Percentiles rank a stretch among this genome's conserved stretches.
These are phyloP conservation scores for Setaria italica DNA, from an alignment of 202 grass and related monocot species.

Conservation along the genomic window DNA sequence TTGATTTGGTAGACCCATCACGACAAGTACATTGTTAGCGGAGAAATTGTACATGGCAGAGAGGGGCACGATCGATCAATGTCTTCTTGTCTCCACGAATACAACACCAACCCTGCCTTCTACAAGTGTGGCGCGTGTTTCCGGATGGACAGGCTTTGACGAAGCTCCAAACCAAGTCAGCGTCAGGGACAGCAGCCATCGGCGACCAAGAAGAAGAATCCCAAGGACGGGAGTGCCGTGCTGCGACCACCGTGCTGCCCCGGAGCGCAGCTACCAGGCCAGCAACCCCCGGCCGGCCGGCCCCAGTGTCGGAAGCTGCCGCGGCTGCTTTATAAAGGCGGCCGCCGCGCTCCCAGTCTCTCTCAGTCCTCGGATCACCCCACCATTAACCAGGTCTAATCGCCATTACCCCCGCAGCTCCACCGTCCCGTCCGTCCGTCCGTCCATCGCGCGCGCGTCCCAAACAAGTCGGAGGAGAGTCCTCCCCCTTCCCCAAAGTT, in stretches of 20 bases:
- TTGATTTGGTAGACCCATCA: not conserved
- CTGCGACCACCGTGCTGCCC: not conserved
- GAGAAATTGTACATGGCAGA: not conserved
- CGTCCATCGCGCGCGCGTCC: not conserved
- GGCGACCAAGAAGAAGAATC: too few relatives aligned
- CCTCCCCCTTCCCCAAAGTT: too few relatives aligned
- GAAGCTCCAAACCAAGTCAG: too few relatives aligned
- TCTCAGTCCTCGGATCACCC: not conserved
- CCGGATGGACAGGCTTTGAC: too few relatives aligned
- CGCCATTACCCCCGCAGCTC: not conserved
- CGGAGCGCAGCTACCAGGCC: not conserved
- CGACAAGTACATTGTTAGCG: not conserved
- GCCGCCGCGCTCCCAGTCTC: not conserved
- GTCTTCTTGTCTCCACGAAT: not conserved
- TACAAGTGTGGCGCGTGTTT: not conserved
- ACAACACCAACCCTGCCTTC: conserved; percentile 23
- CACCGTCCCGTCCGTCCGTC: not conserved
- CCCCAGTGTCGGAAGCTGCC: not conserved
- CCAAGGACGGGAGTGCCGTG: too few relatives aligned
- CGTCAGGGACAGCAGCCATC: too few relatives aligned
- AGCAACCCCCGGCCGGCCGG: not conserved
- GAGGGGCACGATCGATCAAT: not conserved
- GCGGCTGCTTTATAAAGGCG: not conserved
- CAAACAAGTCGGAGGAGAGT: not conserved
- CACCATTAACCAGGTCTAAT: not conserved